Base-by-base conservation (phyloP, 1,139 yeast genomes). In the Pichia sp. region DNA sequence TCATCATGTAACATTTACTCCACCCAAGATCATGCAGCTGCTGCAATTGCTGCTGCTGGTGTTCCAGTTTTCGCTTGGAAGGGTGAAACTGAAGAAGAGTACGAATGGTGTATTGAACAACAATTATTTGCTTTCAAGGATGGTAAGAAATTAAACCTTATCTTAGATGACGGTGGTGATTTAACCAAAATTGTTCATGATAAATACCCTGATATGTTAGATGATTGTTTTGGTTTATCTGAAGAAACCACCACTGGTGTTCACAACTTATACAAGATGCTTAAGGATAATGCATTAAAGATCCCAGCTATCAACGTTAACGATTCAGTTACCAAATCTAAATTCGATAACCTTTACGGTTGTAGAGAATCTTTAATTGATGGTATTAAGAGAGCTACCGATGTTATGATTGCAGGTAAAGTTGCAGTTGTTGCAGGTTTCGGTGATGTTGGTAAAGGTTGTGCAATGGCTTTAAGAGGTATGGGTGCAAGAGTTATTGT, bases 221-320 rank as follows among this genome's bases (percentile, higher is more conserved):
- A 85, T 61, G 96, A 74, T 74, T 93, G 99, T 80, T 91, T 64
- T 79, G 99, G 99, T 78, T 76, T 93, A 64, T 87, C 96, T 63
- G 99, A 93, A 83, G 99, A 93, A 82, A 93, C 99, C 77, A 93
- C 99, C 73, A 93, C 99, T 63, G 99, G 99, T 86, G 99, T 93
- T 69, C 99, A 95, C 83, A 96, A 93, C 79, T 83, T 93, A 71
- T 93, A 93, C 91, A 87, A 86, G 81, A 87, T 91, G 96, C 75
- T 93, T 72, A 88, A 80, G 76, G 96, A 93, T 58, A 87, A 84
- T 65, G 75, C 77, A 65, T 85, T 93, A 76, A 93, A 91, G 85
- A 98, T 93, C 54, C 99, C 99, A 72, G 99, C 99, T 74, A 93
- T 93, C 79, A 95, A 93, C 75, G 99, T 93, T 71, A 93, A 93